These are phyloP conservation scores for Aureobasidium vineae DNA, from an alignment of 2,329 filamentous ascomycete genomes.

Conservation along the genomic window DNA sequence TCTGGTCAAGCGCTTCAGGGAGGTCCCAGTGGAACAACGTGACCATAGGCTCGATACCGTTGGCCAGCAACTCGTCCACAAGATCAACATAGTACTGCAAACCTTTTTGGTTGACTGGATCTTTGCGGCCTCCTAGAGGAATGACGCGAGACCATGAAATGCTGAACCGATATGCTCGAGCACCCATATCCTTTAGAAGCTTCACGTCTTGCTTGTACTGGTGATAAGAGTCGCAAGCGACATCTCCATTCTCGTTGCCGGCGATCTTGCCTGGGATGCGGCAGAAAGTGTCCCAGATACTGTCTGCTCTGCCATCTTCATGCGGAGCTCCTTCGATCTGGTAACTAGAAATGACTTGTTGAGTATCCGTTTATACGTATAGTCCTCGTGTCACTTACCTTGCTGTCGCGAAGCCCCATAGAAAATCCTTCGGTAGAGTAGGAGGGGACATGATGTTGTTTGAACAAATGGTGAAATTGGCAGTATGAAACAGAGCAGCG, in stretches of 20 bases:
- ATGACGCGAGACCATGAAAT: conserved; percentile 82
- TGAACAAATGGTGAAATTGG: neutral
- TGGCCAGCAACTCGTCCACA: conserved; percentile 71
- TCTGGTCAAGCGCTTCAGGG: conserved; percentile 71
- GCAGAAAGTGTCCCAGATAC: conserved; percentile 91
- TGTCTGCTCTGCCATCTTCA: conserved; percentile 74
- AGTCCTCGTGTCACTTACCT: conserved; percentile 30
- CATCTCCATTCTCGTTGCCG: conserved; percentile 68
- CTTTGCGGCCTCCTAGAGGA: conserved; percentile 71
- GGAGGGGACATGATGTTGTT: neutral
- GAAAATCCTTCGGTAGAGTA: conserved; percentile 36
- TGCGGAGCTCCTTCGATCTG: conserved; percentile 78
- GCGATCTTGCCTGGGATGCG: conserved; percentile 78
- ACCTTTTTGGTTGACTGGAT: conserved; percentile 76
- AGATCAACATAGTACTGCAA: conserved; percentile 76
- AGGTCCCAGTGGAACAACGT: conserved; percentile 92
- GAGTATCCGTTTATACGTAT: neutral
- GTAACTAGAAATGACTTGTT: conserved; percentile 58
- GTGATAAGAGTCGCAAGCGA: conserved; percentile 86
- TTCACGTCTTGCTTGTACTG: conserved; percentile 73
- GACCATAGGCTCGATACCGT: conserved; percentile 75
- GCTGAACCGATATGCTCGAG: conserved; percentile 78
- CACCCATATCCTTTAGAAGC: conserved; percentile 70
- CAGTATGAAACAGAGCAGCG: neutral
- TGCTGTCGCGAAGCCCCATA: conserved; percentile 69